These are phyloP conservation scores for Malbranchea cinnamomea DNA, from an alignment of 2,329 filamentous ascomycete species.

Conservation along the genomic window DNA sequence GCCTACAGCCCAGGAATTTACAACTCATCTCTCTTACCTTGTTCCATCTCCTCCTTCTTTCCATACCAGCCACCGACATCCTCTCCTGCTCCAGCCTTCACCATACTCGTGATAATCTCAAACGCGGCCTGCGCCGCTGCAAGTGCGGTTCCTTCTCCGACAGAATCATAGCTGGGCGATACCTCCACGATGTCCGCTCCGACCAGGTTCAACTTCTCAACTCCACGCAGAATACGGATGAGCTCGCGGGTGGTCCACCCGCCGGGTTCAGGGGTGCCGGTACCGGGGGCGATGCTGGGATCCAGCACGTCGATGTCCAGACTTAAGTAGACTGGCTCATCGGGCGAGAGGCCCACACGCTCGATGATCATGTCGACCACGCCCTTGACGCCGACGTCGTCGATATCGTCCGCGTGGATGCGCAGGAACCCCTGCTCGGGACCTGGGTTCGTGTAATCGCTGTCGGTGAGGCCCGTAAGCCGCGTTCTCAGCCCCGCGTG, in stretches of 20 bases:
- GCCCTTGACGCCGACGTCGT: slow-evolving; percentile 60
- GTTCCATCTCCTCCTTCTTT: slow-evolving; percentile 13
- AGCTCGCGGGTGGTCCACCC: slow-evolving; percentile 85
- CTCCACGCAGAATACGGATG: slow-evolving; percentile 64
- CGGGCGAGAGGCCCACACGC: slow-evolving; percentile 47
- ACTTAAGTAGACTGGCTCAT: slow-evolving; percentile 65
- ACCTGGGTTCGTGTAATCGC: slow-evolving; percentile 55
- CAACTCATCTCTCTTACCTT: slow-evolving; percentile 14
- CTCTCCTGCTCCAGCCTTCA: slow-evolving; percentile 28
- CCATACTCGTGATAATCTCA: slow-evolving; percentile 58
- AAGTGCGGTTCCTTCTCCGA: slow-evolving; percentile 65
- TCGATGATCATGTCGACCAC: slow-evolving; percentile 56
- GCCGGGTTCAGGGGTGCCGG: slow-evolving; percentile 77
- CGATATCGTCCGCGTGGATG: slow-evolving; percentile 73
- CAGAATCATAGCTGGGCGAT: slow-evolving; percentile 67
- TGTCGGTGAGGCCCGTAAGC: slow-evolving; percentile 49
- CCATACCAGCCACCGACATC: slow-evolving; percentile 29
- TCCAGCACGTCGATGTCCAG: slow-evolving; percentile 74
- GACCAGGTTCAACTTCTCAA: slow-evolving; percentile 69
- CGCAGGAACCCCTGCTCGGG: slow-evolving; percentile 63
- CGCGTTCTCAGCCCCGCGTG: slow-evolving; percentile 74
- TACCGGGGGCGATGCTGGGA: slow-evolving; percentile 55
- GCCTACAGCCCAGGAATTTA: too few species aligned
- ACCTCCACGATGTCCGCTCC: slow-evolving; percentile 88
- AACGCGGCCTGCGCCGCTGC: slow-evolving; percentile 73